Percentiles rank a stretch among this genome's conserved stretches.
Conservation (phyloP, 345 rosid species). For the Triadica sebifera region DNA sequence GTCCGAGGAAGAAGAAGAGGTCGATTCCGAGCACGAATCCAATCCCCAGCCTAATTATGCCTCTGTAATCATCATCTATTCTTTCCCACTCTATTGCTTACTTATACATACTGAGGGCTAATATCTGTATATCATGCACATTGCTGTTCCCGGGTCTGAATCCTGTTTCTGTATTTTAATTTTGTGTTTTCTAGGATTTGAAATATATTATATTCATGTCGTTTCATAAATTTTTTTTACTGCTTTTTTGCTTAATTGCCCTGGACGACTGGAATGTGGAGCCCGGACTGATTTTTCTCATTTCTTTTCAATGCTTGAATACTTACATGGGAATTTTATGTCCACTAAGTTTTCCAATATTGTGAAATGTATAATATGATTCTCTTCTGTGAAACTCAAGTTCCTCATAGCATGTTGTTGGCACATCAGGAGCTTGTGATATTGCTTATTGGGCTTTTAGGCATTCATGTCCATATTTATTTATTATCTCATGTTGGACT, state of each 20-base stretch:
- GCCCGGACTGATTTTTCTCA: neutral
- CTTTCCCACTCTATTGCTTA: neutral
- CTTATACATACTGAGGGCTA: no score
- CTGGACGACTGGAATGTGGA: neutral
- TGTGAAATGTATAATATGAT: no score
- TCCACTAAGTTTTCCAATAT: no score
- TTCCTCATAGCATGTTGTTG: no score
- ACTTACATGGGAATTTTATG: no score
- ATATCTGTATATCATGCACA: neutral
- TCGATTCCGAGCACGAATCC: conserved; percentile 96
- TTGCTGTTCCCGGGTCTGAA: neutral
- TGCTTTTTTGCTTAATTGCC: neutral
- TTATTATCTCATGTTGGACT: no score
- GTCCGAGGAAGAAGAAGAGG: conserved; percentile 87
- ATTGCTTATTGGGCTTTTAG: no score
- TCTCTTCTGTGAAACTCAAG: no score
- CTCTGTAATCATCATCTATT: conserved; percentile 46
- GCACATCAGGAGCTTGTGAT: no score
- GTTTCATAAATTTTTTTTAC: neutral
- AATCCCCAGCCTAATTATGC: conserved; percentile 82
- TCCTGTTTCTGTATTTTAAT: neutral
- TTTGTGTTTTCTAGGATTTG: neutral
- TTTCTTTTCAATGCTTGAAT: no score
- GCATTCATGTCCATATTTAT: no score
- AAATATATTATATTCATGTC: neutral